Base-by-base conservation (phyloP, 2,329 filamentous ascomycete species). In the Ascochyta koolunga region DNA sequence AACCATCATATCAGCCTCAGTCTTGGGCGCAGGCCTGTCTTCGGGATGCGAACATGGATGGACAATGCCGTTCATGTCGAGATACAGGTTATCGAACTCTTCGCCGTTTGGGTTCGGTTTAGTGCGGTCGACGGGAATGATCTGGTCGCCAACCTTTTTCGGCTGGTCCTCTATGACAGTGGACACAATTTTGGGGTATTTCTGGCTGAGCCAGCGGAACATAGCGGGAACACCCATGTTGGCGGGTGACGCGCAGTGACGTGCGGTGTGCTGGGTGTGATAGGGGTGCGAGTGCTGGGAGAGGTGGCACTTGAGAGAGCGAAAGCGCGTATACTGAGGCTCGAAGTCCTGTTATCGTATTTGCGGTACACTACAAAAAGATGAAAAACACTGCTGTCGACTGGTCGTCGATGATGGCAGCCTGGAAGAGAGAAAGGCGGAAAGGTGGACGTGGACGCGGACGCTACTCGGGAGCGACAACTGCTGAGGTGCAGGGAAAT, bases 51-150 rank as follows among this genome's bases (percentile, higher is more conserved):
- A 96, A 79, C 95, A 99, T 27, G 96, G 96, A 80, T 99, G 95
- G 32, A 99, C 95, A 64, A 99, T 99, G 73, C 95, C 96, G 76
- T 99, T 99, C 93, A 99, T 98, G 71, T 99, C 95, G 60, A 99
- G 85, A 72, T 99, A 99, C 5, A 99, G 82, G 70, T 99, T 99
- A 78, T 99, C 93, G 70, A 96, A 90, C 76, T 99, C 95, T 78
- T 98, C 93, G 73, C 92, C 92, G 77, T 99, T 99, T 2, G 96
- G 96, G 71, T 99, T 99, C 5, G 91, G 87, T 33, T 85, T 81
- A 6, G 89, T 92, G 10, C 86, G 87, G 72, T 99, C 92, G 57
- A 98, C 86, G 2, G 95, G 95, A 53, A 97, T 88, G 64, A 85
- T 82, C 37, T 88, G 84, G 62, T 92, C 93, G 82, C 96, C 91